Evolutionary conservation across 2,329 filamentous ascomycete species (phyloP).

Genomic region (Sporothrix mexicana): DNA sequence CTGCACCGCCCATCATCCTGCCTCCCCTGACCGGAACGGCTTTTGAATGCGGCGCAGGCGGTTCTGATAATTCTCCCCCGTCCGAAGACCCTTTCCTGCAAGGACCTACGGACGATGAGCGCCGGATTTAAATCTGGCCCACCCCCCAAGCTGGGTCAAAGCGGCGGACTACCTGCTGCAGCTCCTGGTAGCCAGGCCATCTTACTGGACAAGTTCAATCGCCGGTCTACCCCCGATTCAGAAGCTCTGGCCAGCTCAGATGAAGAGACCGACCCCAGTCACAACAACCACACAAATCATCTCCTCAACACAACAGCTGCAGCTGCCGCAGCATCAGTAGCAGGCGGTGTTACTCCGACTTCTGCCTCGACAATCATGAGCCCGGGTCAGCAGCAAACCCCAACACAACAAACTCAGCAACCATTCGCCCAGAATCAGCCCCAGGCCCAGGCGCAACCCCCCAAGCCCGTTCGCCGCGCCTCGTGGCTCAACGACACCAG

Average conservation of each 20-base stretch:
- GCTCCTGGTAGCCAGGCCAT: conserved; percentile 66
- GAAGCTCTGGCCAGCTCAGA: conserved; percentile 93
- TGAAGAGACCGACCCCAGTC: conserved; percentile 76
- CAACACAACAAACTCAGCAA: conserved; percentile 21
- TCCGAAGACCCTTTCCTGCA: conserved; percentile 20
- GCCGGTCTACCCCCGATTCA: conserved; percentile 90
- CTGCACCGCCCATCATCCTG: conserved; percentile 10
- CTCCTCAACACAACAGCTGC: neutral
- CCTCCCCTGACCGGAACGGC: conserved; percentile 26
- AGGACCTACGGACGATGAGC: conserved; percentile 54
- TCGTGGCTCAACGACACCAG: conserved; percentile 88
- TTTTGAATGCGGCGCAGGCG: conserved; percentile 35
- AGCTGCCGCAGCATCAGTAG: neutral
- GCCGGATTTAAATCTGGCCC: conserved; percentile 58
- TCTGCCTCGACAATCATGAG: conserved; percentile 45
- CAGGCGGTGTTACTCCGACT: conserved; percentile 5
- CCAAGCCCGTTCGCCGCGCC: conserved; percentile 71
- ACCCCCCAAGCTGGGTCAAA: conserved; percentile 58
- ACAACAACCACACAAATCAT: conserved; percentile 55
- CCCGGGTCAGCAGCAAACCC: conserved; percentile 21
- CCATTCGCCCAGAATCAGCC: conserved; percentile 1
- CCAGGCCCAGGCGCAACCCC: conserved; percentile 46
- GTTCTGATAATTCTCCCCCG: conserved; percentile 7
- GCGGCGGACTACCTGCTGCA: conserved; percentile 50
- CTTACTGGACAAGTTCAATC: conserved; percentile 76